Conservation (phyloP, 2,329 filamentous ascomycete genomes). For the Ophiostoma sp. region DNA sequence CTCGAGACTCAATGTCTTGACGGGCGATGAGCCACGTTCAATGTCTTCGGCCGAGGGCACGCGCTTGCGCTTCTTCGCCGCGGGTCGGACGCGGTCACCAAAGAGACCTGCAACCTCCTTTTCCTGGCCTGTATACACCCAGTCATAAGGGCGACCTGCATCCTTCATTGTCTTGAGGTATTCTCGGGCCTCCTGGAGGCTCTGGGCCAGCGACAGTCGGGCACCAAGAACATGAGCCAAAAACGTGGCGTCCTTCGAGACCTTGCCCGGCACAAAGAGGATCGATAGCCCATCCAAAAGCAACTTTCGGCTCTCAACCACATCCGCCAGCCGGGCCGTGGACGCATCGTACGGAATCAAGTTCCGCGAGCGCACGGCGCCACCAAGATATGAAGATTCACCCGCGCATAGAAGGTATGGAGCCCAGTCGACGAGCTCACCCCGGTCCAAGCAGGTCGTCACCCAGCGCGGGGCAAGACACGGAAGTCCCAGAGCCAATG, state of each 20-base stretch:
- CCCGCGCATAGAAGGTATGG: conserved; percentile 85
- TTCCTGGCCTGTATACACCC: conserved; percentile 75
- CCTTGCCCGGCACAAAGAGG: conserved; percentile 68
- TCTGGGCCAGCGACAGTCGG: conserved; percentile 64
- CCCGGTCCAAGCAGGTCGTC: conserved; percentile 64
- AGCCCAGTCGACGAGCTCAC: conserved; percentile 68
- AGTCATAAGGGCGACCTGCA: conserved; percentile 60
- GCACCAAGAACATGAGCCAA: conserved; percentile 78
- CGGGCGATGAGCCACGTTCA: conserved; percentile 35
- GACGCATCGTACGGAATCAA: conserved; percentile 61
- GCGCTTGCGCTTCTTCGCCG: conserved; percentile 45
- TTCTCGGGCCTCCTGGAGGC: conserved; percentile 63
- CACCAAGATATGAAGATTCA: conserved; percentile 71
- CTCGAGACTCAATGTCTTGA: conserved; percentile 77
- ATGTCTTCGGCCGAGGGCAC: conserved; percentile 39
- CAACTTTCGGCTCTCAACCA: conserved; percentile 60
- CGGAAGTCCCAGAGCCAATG: conserved; percentile 83
- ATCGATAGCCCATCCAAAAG: conserved; percentile 66
- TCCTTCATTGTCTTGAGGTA: conserved; percentile 55
- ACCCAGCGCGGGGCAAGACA: conserved; percentile 85
- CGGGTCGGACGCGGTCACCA: conserved; percentile 12
- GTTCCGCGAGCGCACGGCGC: conserved; percentile 73
- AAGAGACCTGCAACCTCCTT: conserved; percentile 36
- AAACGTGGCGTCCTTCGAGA: conserved; percentile 69
- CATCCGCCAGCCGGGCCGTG: conserved; percentile 56